Base-by-base conservation (phyloP, 1,139 yeast species). In the Magnusiomyces sp. region DNA sequence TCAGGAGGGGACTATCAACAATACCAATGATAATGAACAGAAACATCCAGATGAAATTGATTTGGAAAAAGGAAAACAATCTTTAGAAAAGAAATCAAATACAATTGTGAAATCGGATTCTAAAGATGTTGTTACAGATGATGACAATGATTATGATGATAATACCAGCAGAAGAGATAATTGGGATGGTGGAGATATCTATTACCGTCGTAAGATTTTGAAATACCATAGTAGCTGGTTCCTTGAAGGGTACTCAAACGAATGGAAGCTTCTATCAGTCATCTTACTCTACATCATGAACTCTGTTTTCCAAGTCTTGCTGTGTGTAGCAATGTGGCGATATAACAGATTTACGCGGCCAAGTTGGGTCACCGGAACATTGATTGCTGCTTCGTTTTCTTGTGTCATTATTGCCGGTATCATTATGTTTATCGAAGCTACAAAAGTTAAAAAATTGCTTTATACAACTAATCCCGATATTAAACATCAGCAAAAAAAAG, bases 291-390 rank as follows among this genome's bases (percentile, higher is more conserved):
- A 57, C 43, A 55, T 56, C 34, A 32, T 51, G 44, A 57, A 57
- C 45, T 57, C 60, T 2, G 39, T 53, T 10, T 55, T 57, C 38
- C 60, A 57, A 37, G 58, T 54, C 13, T 27, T 47, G 19, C 33
- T 55, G 13, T 46, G 50, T 40, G 36, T 46, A 20, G 56, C 55
- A 38, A 57, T 57, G 60, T 57, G 60, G 60, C 53, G 50, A 20
- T 57, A 47, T 40, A 57, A 53, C 36, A 50, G 59, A 16, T 57
- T 54, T 31, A 56, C 37, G 11, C 47, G 60, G 39, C 60, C 60
- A 7, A 40, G 58, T 2, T 57, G 59, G 58, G 39, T 55, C 9
- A 56, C 59, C 4, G 60, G 60, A 2, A 23, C 49, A 6, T 46
- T 55, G 11, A 57, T 57, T 14, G 60, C 55, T 2, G 43, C 55